Evolutionary conservation across 148 eudicot genomes (phyloP).

Genomic region (Mesembryanthemum crystallinum): DNA sequence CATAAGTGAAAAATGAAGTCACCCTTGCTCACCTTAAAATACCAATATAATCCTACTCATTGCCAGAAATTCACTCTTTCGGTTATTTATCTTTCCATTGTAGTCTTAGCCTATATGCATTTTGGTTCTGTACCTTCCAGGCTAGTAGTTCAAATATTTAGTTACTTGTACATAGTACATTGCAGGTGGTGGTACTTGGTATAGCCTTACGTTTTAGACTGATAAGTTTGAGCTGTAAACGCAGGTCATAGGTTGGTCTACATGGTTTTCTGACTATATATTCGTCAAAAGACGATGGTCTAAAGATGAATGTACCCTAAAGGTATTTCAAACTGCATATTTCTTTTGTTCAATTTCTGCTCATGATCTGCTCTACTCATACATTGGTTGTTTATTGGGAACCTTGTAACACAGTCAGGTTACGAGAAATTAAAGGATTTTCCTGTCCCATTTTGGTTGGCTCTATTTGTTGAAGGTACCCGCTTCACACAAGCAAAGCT

Average conservation of each 20-base stretch:
- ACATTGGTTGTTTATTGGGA: constrained; percentile 1
- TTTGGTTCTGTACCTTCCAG: background rate
- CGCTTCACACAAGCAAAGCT: constrained; percentile 61
- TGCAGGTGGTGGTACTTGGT: background rate
- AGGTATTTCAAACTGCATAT: constrained; percentile 39
- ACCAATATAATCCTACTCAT: background rate
- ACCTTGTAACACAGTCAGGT: constrained; percentile 39
- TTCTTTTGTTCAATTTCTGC: constrained; percentile 4
- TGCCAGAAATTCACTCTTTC: background rate
- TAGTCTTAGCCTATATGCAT: background rate
- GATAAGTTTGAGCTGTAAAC: constrained; percentile 7
- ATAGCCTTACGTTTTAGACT: background rate
- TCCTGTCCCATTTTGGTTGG: constrained; percentile 67
- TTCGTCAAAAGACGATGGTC: constrained; percentile 92
- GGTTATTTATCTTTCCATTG: background rate
- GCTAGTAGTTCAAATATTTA: background rate
- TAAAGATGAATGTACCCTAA: constrained; percentile 69
- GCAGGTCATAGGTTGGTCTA: constrained; percentile 95
- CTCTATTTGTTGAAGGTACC: constrained; percentile 66
- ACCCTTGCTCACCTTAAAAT: background rate
- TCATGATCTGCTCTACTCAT: background rate
- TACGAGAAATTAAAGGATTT: constrained; percentile 54
- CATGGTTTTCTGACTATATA: constrained; percentile 94
- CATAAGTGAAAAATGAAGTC: background rate
- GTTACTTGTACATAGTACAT: background rate